These are phyloP conservation scores for Coccomyxa sp. DNA, from an alignment of 139 green algal genomes.

Conservation along the genomic window DNA sequence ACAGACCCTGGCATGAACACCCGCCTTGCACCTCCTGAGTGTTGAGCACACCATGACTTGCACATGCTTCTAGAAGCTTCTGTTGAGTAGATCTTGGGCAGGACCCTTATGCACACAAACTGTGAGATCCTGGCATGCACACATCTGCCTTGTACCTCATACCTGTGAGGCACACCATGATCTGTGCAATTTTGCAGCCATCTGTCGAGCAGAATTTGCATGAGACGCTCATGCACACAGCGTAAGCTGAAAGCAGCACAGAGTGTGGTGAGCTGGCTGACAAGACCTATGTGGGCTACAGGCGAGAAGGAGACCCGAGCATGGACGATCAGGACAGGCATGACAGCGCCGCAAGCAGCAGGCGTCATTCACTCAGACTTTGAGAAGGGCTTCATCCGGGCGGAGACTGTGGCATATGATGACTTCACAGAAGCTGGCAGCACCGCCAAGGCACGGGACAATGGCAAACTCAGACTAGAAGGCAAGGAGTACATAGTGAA, in stretches of 20 bases:
- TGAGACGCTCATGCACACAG: too few relatives aligned
- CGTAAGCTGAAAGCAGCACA: too few relatives aligned
- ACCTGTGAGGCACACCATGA: too few relatives aligned
- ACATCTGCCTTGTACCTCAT: too few relatives aligned
- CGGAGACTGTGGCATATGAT: conserved; percentile 82
- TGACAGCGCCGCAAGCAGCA: conserved; percentile 86
- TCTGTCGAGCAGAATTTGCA: too few relatives aligned
- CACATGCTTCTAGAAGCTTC: too few relatives aligned
- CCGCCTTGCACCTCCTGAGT: too few relatives aligned
- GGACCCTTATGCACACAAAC: not conserved
- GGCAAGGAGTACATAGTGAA: conserved; percentile 97
- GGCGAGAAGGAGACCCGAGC: conserved; percentile 94
- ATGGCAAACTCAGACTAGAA: conserved; percentile 80
- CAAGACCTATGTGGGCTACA: conserved; percentile 14
- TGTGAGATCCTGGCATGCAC: not conserved
- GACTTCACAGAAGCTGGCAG: conserved; percentile 70
- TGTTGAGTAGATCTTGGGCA: too few relatives aligned
- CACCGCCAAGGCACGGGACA: conserved; percentile 59
- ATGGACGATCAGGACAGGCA: conserved; percentile 82
- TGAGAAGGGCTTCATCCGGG: conserved; percentile 91
- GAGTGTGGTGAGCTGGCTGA: too few relatives aligned
- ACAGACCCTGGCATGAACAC: too few relatives aligned
- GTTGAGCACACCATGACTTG: too few relatives aligned
- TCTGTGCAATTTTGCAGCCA: too few relatives aligned
- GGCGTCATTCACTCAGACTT: conserved; percentile 96